phyloP scores from a whole-genome alignment of 164 flowering plant species.

The Berberis vulgaris region DNA sequence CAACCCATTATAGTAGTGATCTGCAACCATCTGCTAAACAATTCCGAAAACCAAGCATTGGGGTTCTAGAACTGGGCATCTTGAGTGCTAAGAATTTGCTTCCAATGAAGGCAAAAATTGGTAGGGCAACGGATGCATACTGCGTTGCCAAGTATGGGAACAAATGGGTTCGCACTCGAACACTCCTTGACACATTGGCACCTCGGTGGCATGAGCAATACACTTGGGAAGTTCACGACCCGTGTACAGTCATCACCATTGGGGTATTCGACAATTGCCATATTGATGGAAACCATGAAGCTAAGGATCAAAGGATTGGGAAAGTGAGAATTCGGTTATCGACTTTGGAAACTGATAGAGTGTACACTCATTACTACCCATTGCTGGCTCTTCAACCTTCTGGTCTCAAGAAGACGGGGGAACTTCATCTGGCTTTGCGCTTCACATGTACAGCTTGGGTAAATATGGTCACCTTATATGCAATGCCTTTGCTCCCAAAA shows the following conservation, averaged over 20 bases:
- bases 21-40: constrained; percentile 62
- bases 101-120: constrained; percentile 51
- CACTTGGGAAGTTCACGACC: constrained; percentile 83
- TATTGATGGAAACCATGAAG: constrained; percentile 30
- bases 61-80: constrained; percentile 71
- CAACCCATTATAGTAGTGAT: constrained; percentile 77
- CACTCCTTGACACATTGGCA: constrained; percentile 43
- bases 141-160: constrained; percentile 84
- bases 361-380: constrained; percentile 68
- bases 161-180: constrained; percentile 86
- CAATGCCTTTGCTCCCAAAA: constrained; percentile 69
- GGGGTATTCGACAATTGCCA: constrained; percentile 77
- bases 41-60: constrained; percentile 46
- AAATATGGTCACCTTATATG: constrained; percentile 66
- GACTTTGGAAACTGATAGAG: constrained; percentile 53
- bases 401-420: constrained; percentile 67
- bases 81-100: constrained; percentile 49
- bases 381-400: constrained; percentile 40
- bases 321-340: constrained; percentile 76
- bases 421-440: constrained; percentile 63
- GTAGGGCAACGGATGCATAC: constrained; percentile 60
- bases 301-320: constrained; percentile 57
- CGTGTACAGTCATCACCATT: constrained; percentile 79
- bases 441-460: constrained; percentile 75
- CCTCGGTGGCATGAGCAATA: constrained; percentile 91